Conservation (phyloP, 306 rosid species). For the Boehmeria nivea region DNA sequence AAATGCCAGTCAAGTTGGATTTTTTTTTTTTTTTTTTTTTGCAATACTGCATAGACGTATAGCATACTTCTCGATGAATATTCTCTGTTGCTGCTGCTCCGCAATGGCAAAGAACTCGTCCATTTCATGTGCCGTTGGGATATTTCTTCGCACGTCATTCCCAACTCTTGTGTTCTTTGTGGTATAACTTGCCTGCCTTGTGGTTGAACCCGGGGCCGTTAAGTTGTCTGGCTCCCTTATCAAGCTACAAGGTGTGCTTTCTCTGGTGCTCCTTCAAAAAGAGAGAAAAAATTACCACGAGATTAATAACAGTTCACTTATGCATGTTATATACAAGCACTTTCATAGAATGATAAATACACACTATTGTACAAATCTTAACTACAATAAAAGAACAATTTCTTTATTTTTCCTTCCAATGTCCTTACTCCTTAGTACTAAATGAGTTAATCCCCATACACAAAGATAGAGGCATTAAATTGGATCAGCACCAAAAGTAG, state of each 20-base stretch:
- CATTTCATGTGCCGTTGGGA: constrained; percentile 65
- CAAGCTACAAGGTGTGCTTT: constrained; percentile 77
- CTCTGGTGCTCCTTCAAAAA: constrained; percentile 57
- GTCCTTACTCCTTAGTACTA: too few species aligned
- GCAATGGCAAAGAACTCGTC: constrained; percentile 78
- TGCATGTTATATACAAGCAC: too few species aligned
- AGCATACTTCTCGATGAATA: constrained; percentile 61
- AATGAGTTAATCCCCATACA: too few species aligned
- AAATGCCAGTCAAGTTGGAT: neutral
- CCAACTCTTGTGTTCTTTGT: constrained; percentile 19
- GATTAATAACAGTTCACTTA: too few species aligned
- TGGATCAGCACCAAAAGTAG: constrained; percentile 28
- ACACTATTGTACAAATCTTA: neutral
- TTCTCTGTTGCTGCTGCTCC: constrained; percentile 73
- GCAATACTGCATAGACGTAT: neutral
- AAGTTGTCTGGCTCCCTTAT: constrained; percentile 45
- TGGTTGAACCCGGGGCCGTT: constrained; percentile 62
- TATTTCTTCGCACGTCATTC: constrained; percentile 39
- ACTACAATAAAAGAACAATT: neutral
- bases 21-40: neutral
- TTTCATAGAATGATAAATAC: neutral
- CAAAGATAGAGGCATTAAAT: too few species aligned
- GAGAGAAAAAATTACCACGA: neutral
- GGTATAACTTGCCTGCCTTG: constrained; percentile 35
- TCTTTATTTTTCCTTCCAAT: neutral